phyloP scores from a whole-genome alignment of 192 early-diverging fungal species.

The Backusella australiensis region DNA sequence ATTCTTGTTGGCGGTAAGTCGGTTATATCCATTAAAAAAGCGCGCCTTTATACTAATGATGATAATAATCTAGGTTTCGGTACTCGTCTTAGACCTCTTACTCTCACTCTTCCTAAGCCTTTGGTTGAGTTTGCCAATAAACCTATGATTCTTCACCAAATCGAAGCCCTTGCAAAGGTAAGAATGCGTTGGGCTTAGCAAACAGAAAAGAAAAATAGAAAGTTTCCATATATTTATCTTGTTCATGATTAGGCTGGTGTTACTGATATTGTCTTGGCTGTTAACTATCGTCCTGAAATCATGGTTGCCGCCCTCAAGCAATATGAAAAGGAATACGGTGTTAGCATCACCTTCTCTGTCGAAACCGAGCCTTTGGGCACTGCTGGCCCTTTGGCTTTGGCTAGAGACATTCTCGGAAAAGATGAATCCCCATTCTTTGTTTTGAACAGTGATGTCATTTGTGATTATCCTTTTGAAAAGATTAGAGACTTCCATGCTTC shows the following conservation, averaged over 20 bases:
- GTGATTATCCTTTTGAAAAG: conserved; percentile 95
- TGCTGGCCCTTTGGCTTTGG: conserved; percentile 93
- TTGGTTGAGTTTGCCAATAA: conserved; percentile 99
- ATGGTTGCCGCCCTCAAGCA: conserved; percentile 94
- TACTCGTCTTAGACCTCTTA: conserved; percentile 96
- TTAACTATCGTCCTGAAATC: conserved; percentile 98
- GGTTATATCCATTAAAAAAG: neutral
- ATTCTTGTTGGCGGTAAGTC: conserved; percentile 78
- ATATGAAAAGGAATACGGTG: conserved; percentile 88
- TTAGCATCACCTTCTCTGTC: conserved; percentile 95
- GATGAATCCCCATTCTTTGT: conserved; percentile 98
- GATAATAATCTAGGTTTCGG: conserved; percentile 73
- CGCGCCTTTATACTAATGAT: neutral
- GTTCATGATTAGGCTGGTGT: conserved; percentile 80
- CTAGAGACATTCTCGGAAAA: conserved; percentile 86
- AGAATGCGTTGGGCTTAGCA: neutral
- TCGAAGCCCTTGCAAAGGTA: conserved; percentile 95
- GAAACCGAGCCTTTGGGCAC: conserved; percentile 97
- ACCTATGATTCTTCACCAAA: conserved; percentile 99
- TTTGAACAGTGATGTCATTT: conserved; percentile 98
- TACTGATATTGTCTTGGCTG: conserved; percentile 95
- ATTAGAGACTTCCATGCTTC: conserved; percentile 86
- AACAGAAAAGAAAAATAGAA: neutral
- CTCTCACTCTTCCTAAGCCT: conserved; percentile 95
- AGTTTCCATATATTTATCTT: neutral